Percentiles rank a stretch among this genome's conserved stretches.
phyloP scores from a whole-genome alignment of 768 basidiomycete species.

The Zangia roseola region DNA sequence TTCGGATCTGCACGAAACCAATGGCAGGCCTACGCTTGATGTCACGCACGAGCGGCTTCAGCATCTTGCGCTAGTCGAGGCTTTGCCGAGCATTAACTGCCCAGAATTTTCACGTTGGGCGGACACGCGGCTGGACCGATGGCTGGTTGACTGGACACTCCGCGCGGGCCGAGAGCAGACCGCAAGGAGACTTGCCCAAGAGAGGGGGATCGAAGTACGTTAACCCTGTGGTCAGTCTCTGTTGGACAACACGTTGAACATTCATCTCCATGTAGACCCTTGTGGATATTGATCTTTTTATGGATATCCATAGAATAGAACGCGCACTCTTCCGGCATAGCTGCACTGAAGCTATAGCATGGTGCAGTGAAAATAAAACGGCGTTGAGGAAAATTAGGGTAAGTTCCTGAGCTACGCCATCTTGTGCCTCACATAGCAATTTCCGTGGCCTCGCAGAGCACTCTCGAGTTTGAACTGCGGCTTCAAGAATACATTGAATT shows the following conservation, averaged over 20 bases:
- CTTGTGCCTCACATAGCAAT: slow-evolving; percentile 13
- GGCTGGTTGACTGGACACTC: slow-evolving; percentile 92
- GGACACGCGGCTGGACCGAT: slow-evolving; percentile 77
- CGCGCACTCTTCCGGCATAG: slow-evolving; percentile 69
- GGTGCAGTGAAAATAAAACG: slow-evolving; percentile 96
- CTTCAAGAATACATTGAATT: slow-evolving; percentile 97
- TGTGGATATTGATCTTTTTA: slow-evolving; percentile 90
- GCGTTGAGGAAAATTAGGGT: slow-evolving; percentile 92
- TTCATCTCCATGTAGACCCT: slow-evolving; percentile 52
- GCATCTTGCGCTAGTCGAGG: slow-evolving; percentile 66
- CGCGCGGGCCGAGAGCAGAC: slow-evolving; percentile 76
- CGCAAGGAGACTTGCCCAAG: slow-evolving; percentile 71
- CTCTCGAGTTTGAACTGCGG: slow-evolving; percentile 93
- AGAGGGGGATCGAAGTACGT: slow-evolving; percentile 77
- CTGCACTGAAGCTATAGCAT: slow-evolving; percentile 86
- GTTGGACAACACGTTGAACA: slow-evolving; percentile 17
- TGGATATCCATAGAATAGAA: slow-evolving; percentile 86
- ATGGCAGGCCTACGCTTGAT: slow-evolving; percentile 58
- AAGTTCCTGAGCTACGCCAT: slow-evolving; percentile 10
- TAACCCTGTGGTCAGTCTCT: slow-evolving; percentile 17
- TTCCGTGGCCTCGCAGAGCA: slow-evolving; percentile 56
- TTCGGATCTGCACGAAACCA: slow-evolving; percentile 46
- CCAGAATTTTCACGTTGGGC: slow-evolving; percentile 75
- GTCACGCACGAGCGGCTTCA: slow-evolving; percentile 74
- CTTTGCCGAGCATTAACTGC: slow-evolving; percentile 47